phyloP scores from a whole-genome alignment of 257 asterid species.

The Nemophila menziesii region DNA sequence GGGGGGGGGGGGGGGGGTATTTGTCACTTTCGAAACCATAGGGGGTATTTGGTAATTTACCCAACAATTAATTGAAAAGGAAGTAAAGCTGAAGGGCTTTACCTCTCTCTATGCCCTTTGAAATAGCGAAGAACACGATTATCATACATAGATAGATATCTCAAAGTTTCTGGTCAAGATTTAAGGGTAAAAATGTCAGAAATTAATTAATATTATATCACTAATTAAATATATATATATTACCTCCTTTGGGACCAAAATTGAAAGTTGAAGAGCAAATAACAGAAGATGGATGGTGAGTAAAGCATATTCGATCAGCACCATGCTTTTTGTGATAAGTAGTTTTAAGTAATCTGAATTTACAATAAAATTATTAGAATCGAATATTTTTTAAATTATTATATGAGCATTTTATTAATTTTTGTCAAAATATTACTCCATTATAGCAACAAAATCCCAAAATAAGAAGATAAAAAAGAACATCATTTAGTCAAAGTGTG shows the following conservation, averaged over 20 bases:
- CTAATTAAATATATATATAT: slow-evolving; percentile 7
- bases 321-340: slow-evolving; percentile 87
- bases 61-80: no score
- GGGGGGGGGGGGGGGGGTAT: no score
- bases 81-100: neutral
- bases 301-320: slow-evolving; percentile 78
- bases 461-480: no score
- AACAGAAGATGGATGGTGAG: slow-evolving; percentile 86
- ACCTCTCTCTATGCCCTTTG: slow-evolving; percentile 93
- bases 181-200: slow-evolving; percentile 14
- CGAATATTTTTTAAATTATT: neutral
- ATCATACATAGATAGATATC: slow-evolving; percentile 84
- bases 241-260: slow-evolving; percentile 59
- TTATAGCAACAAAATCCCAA: no score
- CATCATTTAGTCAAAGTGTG: no score
- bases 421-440: no score
- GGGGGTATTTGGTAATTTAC: no score
- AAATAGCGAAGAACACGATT: slow-evolving; percentile 94
- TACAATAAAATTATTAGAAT: slow-evolving; percentile 10
- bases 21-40: no score
- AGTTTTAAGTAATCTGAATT: slow-evolving; percentile 70
- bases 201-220: slow-evolving; percentile 9
- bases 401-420: neutral
- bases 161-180: slow-evolving; percentile 50
- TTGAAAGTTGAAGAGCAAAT: slow-evolving; percentile 69